Evolutionary conservation across 306 rosid genomes (phyloP).

Genomic region (Amphicarpaea edgeworthii): DNA sequence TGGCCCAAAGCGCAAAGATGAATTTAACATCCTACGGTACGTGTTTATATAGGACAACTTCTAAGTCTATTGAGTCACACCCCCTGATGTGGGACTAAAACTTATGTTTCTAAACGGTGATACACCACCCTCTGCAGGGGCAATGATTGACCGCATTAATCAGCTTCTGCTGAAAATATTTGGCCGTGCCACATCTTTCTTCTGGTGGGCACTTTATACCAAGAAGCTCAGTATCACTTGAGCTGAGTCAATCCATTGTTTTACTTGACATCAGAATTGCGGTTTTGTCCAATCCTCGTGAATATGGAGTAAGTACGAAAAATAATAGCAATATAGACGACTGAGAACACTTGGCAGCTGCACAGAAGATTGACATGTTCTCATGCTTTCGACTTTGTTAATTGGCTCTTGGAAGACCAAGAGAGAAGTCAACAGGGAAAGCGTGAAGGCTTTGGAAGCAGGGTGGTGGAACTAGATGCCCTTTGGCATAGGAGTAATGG

Average conservation of each 20-base stretch:
- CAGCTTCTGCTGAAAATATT: constrained; percentile 61
- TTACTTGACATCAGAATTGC: constrained; percentile 31
- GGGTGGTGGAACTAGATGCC: constrained; percentile 28
- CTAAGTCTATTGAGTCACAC: background rate
- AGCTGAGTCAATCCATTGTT: background rate
- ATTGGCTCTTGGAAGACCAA: background rate
- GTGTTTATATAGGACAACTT: background rate
- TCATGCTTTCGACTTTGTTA: background rate
- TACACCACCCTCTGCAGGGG: constrained; percentile 61
- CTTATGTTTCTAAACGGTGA: constrained; percentile 7
- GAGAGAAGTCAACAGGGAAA: background rate
- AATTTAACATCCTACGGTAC: accelerated
- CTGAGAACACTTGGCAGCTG: background rate
- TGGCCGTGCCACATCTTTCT: constrained; percentile 59
- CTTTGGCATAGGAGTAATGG: no score
- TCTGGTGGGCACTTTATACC: constrained; percentile 53
- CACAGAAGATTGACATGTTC: background rate
- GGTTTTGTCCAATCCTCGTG: no score
- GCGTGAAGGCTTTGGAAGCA: constrained; percentile 14
- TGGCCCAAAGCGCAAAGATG: constrained; percentile 28
- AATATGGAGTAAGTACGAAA: background rate
- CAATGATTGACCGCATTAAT: constrained; percentile 64
- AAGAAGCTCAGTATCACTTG: constrained; percentile 63
- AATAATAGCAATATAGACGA: background rate
- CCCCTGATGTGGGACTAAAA: background rate